A percentile compares a stretch with the other conserved stretches of the same genome.
These are phyloP conservation scores for Debaryomyces sp. DNA, from an alignment of 1,139 yeast genomes.

Conservation along the genomic window DNA sequence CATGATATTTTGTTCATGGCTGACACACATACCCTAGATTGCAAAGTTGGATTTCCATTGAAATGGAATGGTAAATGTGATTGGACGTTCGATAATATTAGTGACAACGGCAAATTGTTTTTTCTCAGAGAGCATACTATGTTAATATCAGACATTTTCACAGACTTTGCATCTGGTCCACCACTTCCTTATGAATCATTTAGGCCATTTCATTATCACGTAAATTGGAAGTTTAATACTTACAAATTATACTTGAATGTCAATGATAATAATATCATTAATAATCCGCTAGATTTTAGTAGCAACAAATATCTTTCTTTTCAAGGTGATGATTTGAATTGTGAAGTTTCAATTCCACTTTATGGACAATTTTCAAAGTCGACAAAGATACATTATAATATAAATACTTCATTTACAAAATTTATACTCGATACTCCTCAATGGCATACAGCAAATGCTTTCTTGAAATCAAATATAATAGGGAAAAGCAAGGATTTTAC, in stretches of 20 bases:
- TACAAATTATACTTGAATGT: slow-evolving; percentile 73
- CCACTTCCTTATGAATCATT: slow-evolving; percentile 74
- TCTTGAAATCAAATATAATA: slow-evolving; percentile 58
- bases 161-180: slow-evolving; percentile 79
- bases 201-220: slow-evolving; percentile 64
- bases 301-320: slow-evolving; percentile 79
- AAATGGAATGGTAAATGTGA: slow-evolving; percentile 77
- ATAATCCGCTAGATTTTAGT: slow-evolving; percentile 81
- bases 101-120: slow-evolving; percentile 60
- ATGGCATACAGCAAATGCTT: slow-evolving; percentile 86
- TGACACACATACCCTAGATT: slow-evolving; percentile 55
- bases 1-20: slow-evolving; percentile 79
- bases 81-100: slow-evolving; percentile 64
- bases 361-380: slow-evolving; percentile 60
- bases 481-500: slow-evolving; percentile 69
- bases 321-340: slow-evolving; percentile 60
- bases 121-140: slow-evolving; percentile 83
- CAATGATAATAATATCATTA: slow-evolving; percentile 84
- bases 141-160: slow-evolving; percentile 68
- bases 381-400: slow-evolving; percentile 54
- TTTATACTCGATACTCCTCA: slow-evolving; percentile 77
- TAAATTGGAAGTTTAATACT: slow-evolving; percentile 60
- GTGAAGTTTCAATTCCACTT: slow-evolving; percentile 60
- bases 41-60: slow-evolving; percentile 69
- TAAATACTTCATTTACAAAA: slow-evolving; percentile 63